Conservation (phyloP, 768 basidiomycete genomes). For the Pleurotus citrinopileatus region DNA sequence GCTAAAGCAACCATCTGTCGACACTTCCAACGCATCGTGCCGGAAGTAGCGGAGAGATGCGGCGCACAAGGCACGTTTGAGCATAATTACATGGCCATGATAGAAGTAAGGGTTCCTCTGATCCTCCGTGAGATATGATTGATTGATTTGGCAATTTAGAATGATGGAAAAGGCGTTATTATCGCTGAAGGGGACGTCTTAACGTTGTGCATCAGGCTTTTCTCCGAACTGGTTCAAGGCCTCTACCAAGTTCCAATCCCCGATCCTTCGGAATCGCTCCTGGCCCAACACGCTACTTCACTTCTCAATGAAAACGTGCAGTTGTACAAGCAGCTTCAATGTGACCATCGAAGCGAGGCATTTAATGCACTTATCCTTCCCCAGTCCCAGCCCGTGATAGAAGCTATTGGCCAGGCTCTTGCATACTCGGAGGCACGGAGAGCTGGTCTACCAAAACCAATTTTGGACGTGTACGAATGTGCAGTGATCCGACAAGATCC, state of each 20-base stretch:
- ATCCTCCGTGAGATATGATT: constrained; percentile 11
- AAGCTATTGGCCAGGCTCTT: constrained; percentile 63
- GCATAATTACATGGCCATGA: constrained; percentile 55
- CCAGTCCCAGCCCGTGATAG: constrained; percentile 47
- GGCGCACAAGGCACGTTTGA: constrained; percentile 68
- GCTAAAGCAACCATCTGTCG: constrained; percentile 53
- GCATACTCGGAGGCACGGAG: constrained; percentile 53
- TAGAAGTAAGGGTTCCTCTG: constrained; percentile 37
- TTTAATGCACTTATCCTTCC: constrained; percentile 57
- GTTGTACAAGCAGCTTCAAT: constrained; percentile 32
- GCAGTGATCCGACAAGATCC: constrained; percentile 50
- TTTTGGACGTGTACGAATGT: constrained; percentile 57
- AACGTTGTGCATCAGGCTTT: constrained; percentile 51
- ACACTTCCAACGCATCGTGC: constrained; percentile 48
- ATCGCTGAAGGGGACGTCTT: constrained; percentile 57
- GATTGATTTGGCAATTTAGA: constrained; percentile 22
- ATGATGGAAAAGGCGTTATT: constrained; percentile 54
- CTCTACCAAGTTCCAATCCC: constrained; percentile 53
- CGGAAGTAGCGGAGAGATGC: constrained; percentile 59
- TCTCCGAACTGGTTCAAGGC: constrained; percentile 55
- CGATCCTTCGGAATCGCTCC: constrained; percentile 44
- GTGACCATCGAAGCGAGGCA: constrained; percentile 45
- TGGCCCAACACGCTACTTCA: constrained; percentile 47
- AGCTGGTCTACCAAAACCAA: constrained; percentile 39
- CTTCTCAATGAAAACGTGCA: constrained; percentile 45